Conservation (phyloP, 345 rosid genomes). For the Sapria himalayana region DNA sequence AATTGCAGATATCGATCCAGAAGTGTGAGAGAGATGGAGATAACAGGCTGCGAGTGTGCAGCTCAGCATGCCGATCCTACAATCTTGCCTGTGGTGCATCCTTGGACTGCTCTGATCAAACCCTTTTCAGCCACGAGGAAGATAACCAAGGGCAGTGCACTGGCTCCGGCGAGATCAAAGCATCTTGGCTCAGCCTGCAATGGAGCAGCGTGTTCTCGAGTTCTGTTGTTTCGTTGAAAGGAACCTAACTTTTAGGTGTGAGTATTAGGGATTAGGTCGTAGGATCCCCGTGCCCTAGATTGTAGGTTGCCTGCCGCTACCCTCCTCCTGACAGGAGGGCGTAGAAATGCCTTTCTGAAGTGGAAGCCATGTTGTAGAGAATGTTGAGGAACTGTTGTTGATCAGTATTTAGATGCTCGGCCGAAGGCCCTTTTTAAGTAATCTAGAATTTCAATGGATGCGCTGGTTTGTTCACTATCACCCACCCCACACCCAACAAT, state of each 20-base stretch:
- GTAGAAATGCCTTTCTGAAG: too few relatives aligned
- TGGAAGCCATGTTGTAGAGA: too few relatives aligned
- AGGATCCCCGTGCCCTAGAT: not conserved
- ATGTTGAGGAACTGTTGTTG: slow-evolving; percentile 1
- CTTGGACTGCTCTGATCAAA: slow-evolving; percentile 85
- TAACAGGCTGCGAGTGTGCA: slow-evolving; percentile 82
- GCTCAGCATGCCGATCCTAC: slow-evolving; percentile 84
- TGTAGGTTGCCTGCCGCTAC: not conserved
- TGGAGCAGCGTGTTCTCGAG: slow-evolving; percentile 23
- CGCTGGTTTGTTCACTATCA: too few relatives aligned
- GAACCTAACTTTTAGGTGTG: too few relatives aligned
- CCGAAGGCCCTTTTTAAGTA: slow-evolving; percentile 24
- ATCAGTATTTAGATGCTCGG: slow-evolving; percentile 5
- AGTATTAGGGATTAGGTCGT: slow-evolving; percentile 13
- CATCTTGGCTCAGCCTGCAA: slow-evolving; percentile 27
- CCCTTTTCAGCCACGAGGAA: slow-evolving; percentile 69
- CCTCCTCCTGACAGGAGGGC: not conserved
- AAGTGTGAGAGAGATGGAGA: slow-evolving; percentile 86
- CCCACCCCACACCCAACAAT: too few relatives aligned
- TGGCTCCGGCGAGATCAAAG: slow-evolving; percentile 39
- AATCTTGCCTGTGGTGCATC: slow-evolving; percentile 92
- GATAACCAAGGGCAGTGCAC: slow-evolving; percentile 80
- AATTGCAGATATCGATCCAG: slow-evolving; percentile 93
- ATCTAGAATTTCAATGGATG: too few relatives aligned
- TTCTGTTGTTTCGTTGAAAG: slow-evolving; percentile 6